Percentiles rank a stretch among this genome's conserved stretches.
phyloP scores from a whole-genome alignment of 371 early-diverging fungal genomes.

The Blyttiomyces sp. region DNA sequence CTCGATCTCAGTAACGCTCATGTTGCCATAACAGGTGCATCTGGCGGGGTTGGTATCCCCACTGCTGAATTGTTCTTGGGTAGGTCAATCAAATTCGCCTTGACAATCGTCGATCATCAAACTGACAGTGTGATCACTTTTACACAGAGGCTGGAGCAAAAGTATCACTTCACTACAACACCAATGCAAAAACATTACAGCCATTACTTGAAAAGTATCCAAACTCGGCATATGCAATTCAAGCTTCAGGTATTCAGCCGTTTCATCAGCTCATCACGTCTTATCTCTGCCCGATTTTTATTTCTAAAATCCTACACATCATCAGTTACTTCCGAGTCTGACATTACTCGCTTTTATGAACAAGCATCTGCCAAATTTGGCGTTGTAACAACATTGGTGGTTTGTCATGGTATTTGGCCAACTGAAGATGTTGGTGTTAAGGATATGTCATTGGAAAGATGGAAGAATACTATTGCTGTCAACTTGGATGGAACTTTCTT shows the following conservation, averaged over 20 bases:
- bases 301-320: neutral
- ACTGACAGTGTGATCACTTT: too few relatives aligned
- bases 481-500: conserved; percentile 53
- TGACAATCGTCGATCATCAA: too few relatives aligned
- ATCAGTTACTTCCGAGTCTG: conserved; percentile 27
- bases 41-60: conserved; percentile 36
- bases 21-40: conserved; percentile 39
- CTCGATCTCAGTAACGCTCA: conserved; percentile 14
- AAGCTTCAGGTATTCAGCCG: conserved; percentile 19
- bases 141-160: conserved; percentile 41
- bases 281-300: neutral
- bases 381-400: conserved; percentile 41
- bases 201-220: conserved; percentile 27
- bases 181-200: conserved; percentile 15
- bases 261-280: neutral
- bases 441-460: conserved; percentile 47
- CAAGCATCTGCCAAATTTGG: conserved; percentile 29
- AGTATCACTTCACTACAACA: conserved; percentile 49
- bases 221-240: neutral
- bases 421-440: conserved; percentile 37
- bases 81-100: too few relatives aligned
- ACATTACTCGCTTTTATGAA: conserved; percentile 18
- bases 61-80: conserved; percentile 26
- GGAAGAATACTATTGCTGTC: conserved; percentile 42
- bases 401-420: conserved; percentile 55